Base-by-base conservation (phyloP, 164 flowering plant genomes). In the Vitis labrusca region DNA sequence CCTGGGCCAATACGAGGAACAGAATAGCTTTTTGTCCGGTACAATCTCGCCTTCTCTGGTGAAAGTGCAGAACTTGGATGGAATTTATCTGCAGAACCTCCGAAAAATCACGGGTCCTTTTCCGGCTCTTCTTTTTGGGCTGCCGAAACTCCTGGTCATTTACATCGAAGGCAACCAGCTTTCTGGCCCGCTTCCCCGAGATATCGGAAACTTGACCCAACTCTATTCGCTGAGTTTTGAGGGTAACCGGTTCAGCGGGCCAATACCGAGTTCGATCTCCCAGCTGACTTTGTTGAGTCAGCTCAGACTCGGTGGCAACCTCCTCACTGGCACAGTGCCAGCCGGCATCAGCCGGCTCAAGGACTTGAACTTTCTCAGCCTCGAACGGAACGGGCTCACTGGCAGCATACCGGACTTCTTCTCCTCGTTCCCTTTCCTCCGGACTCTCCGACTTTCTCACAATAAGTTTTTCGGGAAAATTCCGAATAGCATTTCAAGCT, bases 121-220 rank as follows among this genome's bases (percentile, higher is more conserved):
- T 37, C 94, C 94, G 13, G 68, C 12, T 15, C 37, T 80, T 7
- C 19, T 91, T 1, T 83, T 79, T 77, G 48, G 49, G 3, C 70
- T 88, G 3, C 93, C 90, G 5, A 66, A 74, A 0, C 71, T 91
- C 16, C 15, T 8, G 0, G 80, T 2, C 51, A 70, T 89, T 15
- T 91, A 89, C 84, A 76, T 91, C 44, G 85, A 84, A 51, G 80
- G 84, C 79, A 74, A 67, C 75, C 76, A 75, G 68, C 82, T 91
- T 10, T 86, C 88, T 1, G 92, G 94, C 49, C 84, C 27, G 4
- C 47, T 88, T 5, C 88, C 97, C 0, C 49, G 1, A 1, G 62
- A 65, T 27, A 69, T 91, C 9, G 88, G 94, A 4, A 76, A 73
- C 6, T 44, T 86, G 8, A 68, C 76, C 56, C 71, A 61, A 16